Conservation (phyloP, 2,329 filamentous ascomycete genomes). For the Celoporthe dispersa region DNA sequence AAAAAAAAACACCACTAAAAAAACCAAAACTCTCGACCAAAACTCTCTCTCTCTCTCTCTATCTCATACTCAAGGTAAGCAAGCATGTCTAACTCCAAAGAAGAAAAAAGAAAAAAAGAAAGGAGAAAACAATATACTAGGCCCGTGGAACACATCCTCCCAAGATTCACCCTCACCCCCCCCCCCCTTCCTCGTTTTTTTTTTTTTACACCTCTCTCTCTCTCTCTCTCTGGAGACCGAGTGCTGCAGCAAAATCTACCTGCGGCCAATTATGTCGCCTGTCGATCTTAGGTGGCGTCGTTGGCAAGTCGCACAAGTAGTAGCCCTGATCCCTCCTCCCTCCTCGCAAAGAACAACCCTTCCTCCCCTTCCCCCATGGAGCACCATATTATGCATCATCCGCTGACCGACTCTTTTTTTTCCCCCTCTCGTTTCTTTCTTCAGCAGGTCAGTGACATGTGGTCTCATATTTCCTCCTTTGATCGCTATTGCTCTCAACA, state of each 20-base stretch:
- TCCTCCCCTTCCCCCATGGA: no score
- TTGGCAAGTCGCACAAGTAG: conserved; percentile 26
- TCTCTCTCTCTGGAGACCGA: conserved; percentile 15
- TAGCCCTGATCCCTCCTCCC: conserved; percentile 10
- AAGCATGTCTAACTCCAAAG: neutral
- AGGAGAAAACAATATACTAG: neutral
- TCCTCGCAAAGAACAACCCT: conserved; percentile 3
- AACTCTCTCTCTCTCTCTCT: neutral
- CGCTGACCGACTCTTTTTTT: conserved; percentile 29
- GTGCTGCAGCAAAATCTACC: conserved; percentile 12
- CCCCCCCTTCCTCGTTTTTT: neutral
- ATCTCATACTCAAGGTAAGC: conserved; percentile 30
- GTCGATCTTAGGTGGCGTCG: conserved; percentile 21
- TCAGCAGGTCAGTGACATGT: conserved; percentile 29
- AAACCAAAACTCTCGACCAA: no score
- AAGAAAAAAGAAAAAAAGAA: neutral
- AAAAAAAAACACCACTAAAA: neutral
- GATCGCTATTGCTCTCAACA: conserved; percentile 24
- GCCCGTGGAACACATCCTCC: conserved; percentile 21
- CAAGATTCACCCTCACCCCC: neutral
- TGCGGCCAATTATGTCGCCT: conserved; percentile 18
- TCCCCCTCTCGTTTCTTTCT: conserved; percentile 10
- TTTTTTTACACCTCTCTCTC: neutral
- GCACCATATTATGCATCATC: conserved; percentile 26
- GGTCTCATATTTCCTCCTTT: conserved; percentile 28